A percentile compares a stretch with the other conserved stretches of the same genome.
Evolutionary conservation across 1,139 yeast species (phyloP).

Genomic region (Saccharomyces hybrid): DNA sequence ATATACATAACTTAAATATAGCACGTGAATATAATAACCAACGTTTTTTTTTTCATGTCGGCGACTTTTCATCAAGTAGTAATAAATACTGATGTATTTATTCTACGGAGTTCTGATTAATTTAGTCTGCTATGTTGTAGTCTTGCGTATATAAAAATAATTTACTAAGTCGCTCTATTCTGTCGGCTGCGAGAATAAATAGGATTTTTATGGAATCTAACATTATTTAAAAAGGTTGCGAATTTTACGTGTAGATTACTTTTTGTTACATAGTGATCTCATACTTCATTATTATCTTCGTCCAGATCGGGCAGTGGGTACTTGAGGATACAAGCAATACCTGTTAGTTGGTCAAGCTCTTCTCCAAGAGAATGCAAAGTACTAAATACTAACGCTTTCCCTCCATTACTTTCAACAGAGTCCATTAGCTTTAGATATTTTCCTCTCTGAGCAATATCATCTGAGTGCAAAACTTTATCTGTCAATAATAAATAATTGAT

Average conservation of each 20-base stretch:
- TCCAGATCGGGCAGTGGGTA: constrained; percentile 84
- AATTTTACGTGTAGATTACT: background rate
- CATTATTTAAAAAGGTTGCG: background rate
- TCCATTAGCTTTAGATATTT: constrained; percentile 64
- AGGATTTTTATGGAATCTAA: no score
- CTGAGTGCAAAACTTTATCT: constrained; percentile 71
- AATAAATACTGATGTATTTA: no score
- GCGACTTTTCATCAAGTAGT: no score
- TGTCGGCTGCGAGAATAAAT: no score
- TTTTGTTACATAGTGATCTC: background rate
- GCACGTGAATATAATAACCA: no score
- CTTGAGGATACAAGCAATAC: constrained; percentile 78
- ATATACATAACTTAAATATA: no score
- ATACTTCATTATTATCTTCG: constrained; percentile 44
- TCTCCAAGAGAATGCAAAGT: constrained; percentile 85
- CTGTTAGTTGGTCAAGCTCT: constrained; percentile 82
- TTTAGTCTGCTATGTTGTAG: no score
- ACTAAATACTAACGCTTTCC: constrained; percentile 71
- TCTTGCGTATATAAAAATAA: no score
- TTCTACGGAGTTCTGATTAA: no score
- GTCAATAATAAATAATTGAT: constrained; percentile 68
- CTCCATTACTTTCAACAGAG: constrained; percentile 61
- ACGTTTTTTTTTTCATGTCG: no score
- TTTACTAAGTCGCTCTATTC: no score
- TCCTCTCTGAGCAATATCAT: constrained; percentile 61